Evolutionary conservation across 192 early-diverging fungal genomes (phyloP).

Genomic region (Bifiguratus adelaidae): DNA sequence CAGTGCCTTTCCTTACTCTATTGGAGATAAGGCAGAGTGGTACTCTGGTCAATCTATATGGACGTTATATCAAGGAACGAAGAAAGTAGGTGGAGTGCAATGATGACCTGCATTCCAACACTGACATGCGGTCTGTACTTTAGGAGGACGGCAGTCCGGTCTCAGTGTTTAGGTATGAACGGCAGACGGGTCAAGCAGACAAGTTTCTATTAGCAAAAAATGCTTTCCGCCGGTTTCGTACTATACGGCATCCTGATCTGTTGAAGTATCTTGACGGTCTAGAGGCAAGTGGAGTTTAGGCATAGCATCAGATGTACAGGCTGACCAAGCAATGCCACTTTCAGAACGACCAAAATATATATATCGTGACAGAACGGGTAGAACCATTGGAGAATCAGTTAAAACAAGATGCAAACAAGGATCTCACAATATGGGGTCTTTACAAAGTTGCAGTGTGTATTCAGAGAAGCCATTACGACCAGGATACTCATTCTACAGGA

Average conservation of each 20-base stretch:
- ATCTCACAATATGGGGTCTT: conserved; percentile 75
- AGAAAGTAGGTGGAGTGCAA: conserved; percentile 31
- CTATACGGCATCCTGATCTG: conserved; percentile 84
- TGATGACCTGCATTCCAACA: neutral
- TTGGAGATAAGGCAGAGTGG: conserved; percentile 51
- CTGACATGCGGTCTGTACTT: neutral
- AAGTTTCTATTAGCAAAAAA: conserved; percentile 80
- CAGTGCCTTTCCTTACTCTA: conserved; percentile 49
- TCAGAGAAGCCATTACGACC: neutral
- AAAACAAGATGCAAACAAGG: conserved; percentile 31
- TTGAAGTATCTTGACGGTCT: conserved; percentile 78
- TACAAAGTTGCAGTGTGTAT: conserved; percentile 75
- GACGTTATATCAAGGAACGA: conserved; percentile 51
- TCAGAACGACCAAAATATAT: conserved; percentile 48
- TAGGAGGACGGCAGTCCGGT: conserved; percentile 56
- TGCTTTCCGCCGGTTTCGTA: conserved; percentile 74
- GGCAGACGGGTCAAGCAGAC: conserved; percentile 44
- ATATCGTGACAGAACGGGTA: conserved; percentile 84
- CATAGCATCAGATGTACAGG: conserved; percentile 9
- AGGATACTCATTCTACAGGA: neutral
- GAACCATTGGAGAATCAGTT: conserved; percentile 52
- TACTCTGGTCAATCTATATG: conserved; percentile 50
- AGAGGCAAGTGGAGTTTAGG: conserved; percentile 45
- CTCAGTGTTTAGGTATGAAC: conserved; percentile 82
- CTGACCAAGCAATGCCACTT: neutral